Evolutionary conservation across 2,329 filamentous ascomycete species (phyloP), one percentile per base, ranked within the genome.

Genomic region (Fusarium ambrosium): DNA sequence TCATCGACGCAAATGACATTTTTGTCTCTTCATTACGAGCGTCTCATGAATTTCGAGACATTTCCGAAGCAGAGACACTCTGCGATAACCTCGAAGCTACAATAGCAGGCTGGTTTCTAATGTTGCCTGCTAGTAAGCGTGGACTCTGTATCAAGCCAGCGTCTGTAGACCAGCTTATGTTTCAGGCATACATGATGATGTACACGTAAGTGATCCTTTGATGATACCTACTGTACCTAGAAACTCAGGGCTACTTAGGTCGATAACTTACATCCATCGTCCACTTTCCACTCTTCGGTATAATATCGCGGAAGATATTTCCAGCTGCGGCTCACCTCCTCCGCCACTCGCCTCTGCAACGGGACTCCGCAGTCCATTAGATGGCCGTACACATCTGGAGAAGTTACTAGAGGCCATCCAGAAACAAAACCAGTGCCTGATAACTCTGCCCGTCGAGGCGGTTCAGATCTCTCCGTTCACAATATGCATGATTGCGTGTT

Each of bases 361-460:
- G 0, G 48, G 4, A 2, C 4, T 13, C 0, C 0, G 24, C 24
- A 53, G 16, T 53, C 5, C 24, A 1, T 29, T 29, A n/a, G 48
- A 53, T 13, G 48, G 48, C 1, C 48, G 48, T n/a, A 32, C 48
- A 7, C 48, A 53, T n/a, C 10, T 53, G 4, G 24, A 53, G 2
- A 53, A 53, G 48, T 4, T 53, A 1, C 24, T 53, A 2, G 48
- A 53, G 7, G 48, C 48, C 13, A 32, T 53, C 18, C 48, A n/a
- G 10, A 53, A 53, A 32, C 48, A 53, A 18, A 53, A 53, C 6
- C 48, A 53, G 24, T 53, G 48, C 6, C 48, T 53, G 48, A 53
- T 53, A 53, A 32, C 48, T 2, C 27, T 53, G 0, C 48, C 48
- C 3, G 24, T 53, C 2, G 48, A 32, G 48, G 16, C 48, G 6